These are phyloP conservation scores for Pseudogymnoascus sp. DNA, from an alignment of 2,329 filamentous ascomycete species.

Conservation along the genomic window DNA sequence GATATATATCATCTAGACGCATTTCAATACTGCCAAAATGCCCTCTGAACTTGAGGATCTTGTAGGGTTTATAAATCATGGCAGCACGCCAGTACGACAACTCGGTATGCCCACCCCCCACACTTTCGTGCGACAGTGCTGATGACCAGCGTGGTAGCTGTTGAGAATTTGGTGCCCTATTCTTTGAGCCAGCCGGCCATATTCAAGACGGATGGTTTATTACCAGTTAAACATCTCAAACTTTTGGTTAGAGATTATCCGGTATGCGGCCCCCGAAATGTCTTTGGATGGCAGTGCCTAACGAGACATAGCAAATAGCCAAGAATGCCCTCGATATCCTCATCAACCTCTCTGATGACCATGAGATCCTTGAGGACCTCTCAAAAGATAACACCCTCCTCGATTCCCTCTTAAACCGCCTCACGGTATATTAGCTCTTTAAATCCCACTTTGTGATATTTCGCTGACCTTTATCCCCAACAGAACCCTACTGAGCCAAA, in stretches of 20 bases:
- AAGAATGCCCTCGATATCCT: constrained; percentile 87
- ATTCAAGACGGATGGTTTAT: constrained; percentile 74
- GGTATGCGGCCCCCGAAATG: constrained; percentile 35
- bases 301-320: constrained; percentile 61
- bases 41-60: constrained; percentile 76
- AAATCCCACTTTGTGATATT: constrained; percentile 5
- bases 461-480: constrained; percentile 14
- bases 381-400: constrained; percentile 75
- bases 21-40: constrained; percentile 40
- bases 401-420: constrained; percentile 59
- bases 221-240: constrained; percentile 80
- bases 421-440: constrained; percentile 60
- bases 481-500: constrained; percentile 68
- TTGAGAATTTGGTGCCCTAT: constrained; percentile 80
- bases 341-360: constrained; percentile 74
- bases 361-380: constrained; percentile 63
- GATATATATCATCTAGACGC: neutral
- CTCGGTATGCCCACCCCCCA: constrained; percentile 46
- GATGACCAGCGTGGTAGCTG: constrained; percentile 42
- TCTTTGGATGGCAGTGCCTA: neutral
- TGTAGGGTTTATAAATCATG: constrained; percentile 87
- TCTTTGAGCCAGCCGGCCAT: constrained; percentile 64
- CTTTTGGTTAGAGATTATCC: constrained; percentile 76
- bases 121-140: constrained; percentile 14
- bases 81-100: constrained; percentile 82